Evolutionary conservation across 2,329 filamentous ascomycete genomes (phyloP).

Genomic region (Paramyrothecium roridum): DNA sequence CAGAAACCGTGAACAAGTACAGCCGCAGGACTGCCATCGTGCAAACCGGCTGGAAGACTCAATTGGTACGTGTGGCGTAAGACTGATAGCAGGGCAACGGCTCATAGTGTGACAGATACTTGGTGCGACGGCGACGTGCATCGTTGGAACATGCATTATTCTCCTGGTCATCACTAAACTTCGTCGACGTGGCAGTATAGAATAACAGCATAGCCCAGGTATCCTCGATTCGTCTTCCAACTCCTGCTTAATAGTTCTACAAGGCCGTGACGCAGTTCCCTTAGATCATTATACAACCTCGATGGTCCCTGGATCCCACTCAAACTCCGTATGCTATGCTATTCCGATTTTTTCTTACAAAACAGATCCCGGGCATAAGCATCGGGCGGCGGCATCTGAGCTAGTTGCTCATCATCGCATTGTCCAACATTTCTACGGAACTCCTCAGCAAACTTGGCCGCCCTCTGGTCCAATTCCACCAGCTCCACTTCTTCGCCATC

Average conservation of each 20-base stretch:
- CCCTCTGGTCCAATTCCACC: constrained; percentile 37
- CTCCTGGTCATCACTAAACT: constrained; percentile 50
- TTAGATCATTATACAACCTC: neutral
- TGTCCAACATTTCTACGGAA: constrained; percentile 68
- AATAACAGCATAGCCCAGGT: constrained; percentile 9
- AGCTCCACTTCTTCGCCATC: constrained; percentile 49
- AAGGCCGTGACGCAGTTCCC: too few species aligned
- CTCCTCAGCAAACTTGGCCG: constrained; percentile 48
- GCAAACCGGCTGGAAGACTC: constrained; percentile 91
- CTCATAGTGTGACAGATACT: constrained; percentile 46
- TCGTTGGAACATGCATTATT: constrained; percentile 63
- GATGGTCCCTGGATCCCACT: constrained; percentile 2
- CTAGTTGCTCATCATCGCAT: constrained; percentile 43
- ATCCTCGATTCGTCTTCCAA: constrained; percentile 4
- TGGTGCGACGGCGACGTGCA: constrained; percentile 56
- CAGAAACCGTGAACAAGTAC: constrained; percentile 74
- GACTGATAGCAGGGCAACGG: neutral
- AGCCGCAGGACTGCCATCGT: constrained; percentile 76
- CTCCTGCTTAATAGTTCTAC: neutral
- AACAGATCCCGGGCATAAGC: constrained; percentile 60
- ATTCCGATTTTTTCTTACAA: constrained; percentile 36
- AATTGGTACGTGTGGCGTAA: constrained; percentile 55
- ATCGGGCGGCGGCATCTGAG: constrained; percentile 12
- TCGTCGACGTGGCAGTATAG: constrained; percentile 2
- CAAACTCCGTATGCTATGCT: constrained; percentile 1